Evolutionary conservation across 2,329 filamentous ascomycete species (phyloP).

Genomic region (Hypoxylon sp.): DNA sequence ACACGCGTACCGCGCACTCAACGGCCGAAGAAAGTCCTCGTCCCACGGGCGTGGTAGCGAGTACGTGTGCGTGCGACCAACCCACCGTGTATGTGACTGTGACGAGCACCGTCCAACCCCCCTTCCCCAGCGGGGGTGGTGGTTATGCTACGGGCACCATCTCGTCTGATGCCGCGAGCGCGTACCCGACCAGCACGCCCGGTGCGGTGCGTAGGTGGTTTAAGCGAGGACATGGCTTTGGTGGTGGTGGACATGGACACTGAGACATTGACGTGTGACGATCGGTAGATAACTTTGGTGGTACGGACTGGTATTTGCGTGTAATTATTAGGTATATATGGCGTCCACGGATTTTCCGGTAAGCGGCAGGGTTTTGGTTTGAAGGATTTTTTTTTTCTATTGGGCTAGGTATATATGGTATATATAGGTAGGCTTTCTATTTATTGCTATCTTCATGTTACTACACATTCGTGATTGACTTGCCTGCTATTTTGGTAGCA

Average conservation of each 20-base stretch:
- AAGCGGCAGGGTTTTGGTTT: no score
- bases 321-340: no score
- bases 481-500: no score
- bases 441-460: no score
- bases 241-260: conserved; percentile 29
- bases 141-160: conserved; percentile 33
- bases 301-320: no score
- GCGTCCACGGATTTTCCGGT: no score
- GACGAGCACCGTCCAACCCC: conserved; percentile 41
- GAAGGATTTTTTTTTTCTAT: no score
- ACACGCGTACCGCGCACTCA: conserved; percentile 23
- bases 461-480: no score
- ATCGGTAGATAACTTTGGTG: no score
- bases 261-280: conserved; percentile 9
- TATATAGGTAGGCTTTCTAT: no score
- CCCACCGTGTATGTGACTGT: conserved; percentile 42
- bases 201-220: conserved; percentile 39
- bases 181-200: conserved; percentile 22
- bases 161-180: conserved; percentile 12
- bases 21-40: conserved; percentile 11
- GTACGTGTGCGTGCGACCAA: conserved; percentile 37
- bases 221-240: conserved; percentile 29
- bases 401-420: no score
- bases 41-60: conserved; percentile 3
- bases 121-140: conserved; percentile 41